Conservation (phyloP, 768 basidiomycete species). For the Stropharia rugosoannulata region DNA sequence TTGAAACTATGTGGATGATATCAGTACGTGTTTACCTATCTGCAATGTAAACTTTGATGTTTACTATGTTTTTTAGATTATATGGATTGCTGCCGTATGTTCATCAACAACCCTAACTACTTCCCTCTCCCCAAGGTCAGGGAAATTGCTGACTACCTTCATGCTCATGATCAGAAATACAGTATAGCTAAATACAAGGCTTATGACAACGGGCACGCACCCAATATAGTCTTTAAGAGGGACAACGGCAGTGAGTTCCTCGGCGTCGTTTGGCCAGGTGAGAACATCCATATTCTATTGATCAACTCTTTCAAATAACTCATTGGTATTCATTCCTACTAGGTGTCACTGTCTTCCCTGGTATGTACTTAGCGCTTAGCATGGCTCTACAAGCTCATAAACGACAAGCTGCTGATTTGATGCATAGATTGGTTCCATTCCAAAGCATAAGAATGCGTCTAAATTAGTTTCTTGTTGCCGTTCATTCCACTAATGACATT, state of each 20-base stretch:
- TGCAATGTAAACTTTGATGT: neutral
- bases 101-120: conserved; percentile 67
- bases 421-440: conserved; percentile 59
- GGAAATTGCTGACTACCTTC: conserved; percentile 64
- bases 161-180: conserved; percentile 56
- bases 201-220: conserved; percentile 50
- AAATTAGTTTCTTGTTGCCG: neutral
- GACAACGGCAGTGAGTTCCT: conserved; percentile 56
- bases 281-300: conserved; percentile 5
- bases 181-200: conserved; percentile 52
- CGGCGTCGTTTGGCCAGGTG: conserved; percentile 67
- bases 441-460: conserved; percentile 44
- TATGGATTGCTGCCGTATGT: conserved; percentile 66
- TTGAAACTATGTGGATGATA: conserved; percentile 83
- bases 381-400: too few relatives aligned
- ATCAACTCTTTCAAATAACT: neutral
- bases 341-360: conserved; percentile 60
- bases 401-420: too few relatives aligned
- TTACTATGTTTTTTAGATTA: conserved; percentile 46
- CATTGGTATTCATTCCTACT: neutral
- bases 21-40: conserved; percentile 38
- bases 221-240: conserved; percentile 62
- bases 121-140: conserved; percentile 65
- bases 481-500: neutral
- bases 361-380: conserved; percentile 27